A percentile compares a stretch with the other conserved stretches of the same genome.
Evolutionary conservation across 2,329 filamentous ascomycete species (phyloP).

Genomic region (Cordyceps militaris): DNA sequence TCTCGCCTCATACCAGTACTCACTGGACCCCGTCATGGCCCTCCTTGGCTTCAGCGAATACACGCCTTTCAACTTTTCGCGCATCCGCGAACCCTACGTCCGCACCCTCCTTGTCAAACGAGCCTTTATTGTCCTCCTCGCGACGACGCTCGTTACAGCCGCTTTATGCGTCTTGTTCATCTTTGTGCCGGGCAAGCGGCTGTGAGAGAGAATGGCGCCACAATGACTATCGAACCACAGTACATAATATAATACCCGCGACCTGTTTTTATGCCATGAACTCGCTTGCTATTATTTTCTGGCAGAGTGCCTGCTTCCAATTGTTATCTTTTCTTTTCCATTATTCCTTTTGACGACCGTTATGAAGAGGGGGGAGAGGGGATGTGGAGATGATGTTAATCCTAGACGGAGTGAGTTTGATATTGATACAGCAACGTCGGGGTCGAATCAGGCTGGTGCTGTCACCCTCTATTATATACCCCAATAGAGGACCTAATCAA

Average conservation of each 20-base stretch:
- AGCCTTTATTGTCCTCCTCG: constrained; percentile 68
- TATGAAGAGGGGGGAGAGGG: not conserved
- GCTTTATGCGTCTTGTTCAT: constrained; percentile 88
- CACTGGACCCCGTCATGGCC: constrained; percentile 84
- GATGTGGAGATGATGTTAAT: not conserved
- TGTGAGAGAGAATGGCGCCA: constrained; percentile 37
- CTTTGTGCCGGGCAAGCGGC: constrained; percentile 81
- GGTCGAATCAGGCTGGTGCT: not conserved
- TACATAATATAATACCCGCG: constrained; percentile 1
- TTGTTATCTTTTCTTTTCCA: not conserved
- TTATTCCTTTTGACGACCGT: constrained; percentile 6
- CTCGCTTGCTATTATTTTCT: not conserved
- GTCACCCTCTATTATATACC: not conserved
- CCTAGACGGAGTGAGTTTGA: not conserved
- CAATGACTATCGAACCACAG: not conserved
- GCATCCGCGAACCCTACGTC: constrained; percentile 85
- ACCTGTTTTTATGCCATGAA: not conserved
- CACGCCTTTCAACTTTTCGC: constrained; percentile 86
- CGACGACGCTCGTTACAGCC: constrained; percentile 70
- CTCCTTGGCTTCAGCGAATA: constrained; percentile 91
- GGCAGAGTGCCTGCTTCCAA: not conserved
- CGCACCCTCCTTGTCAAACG: constrained; percentile 78
- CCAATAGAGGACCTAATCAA: not conserved
- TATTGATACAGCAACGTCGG: not conserved
- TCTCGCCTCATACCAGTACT: constrained; percentile 88